phyloP scores from a whole-genome alignment of 208 protist species.

The Herpetomonas muscarum region DNA sequence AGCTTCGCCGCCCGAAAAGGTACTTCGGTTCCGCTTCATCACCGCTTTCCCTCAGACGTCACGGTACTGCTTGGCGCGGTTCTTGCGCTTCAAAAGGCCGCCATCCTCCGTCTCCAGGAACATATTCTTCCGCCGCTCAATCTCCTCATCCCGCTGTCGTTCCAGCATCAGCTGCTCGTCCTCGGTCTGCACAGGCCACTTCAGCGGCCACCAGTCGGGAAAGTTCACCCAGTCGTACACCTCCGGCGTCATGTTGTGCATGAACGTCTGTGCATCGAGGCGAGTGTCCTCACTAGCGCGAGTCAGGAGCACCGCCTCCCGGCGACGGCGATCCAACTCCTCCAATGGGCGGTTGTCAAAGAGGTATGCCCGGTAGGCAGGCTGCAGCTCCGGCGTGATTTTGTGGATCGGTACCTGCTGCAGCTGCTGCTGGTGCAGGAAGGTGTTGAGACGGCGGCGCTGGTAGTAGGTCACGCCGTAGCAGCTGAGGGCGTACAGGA shows the following conservation, averaged over 20 bases:
- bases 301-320: conserved; percentile 50
- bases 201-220: conserved; percentile 87
- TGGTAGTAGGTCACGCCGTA: conserved; percentile 78
- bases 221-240: conserved; percentile 88
- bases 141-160: conserved; percentile 70
- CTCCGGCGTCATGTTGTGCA: conserved; percentile 83
- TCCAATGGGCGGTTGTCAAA: conserved; percentile 81
- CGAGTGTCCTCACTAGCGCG: conserved; percentile 50
- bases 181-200: conserved; percentile 71
- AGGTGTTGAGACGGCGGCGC: conserved; percentile 49
- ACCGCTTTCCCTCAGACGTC: conserved; percentile 27
- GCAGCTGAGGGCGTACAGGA: conserved; percentile 68
- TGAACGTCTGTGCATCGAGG: conserved; percentile 69
- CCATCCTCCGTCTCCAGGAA: conserved; percentile 76
- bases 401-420: conserved; percentile 78
- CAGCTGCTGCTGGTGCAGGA: conserved; percentile 71
- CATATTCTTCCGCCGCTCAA: conserved; percentile 57
- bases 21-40: too few relatives aligned
- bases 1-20: too few relatives aligned
- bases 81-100: conserved; percentile 70
- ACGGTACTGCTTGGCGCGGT: conserved; percentile 56
- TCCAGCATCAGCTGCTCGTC: conserved; percentile 73
- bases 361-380: conserved; percentile 77
- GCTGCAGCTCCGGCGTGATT: conserved; percentile 81
- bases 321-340: conserved; percentile 39